Base-by-base conservation (phyloP, 768 basidiomycete species). In the Lyophyllum decastes region DNA sequence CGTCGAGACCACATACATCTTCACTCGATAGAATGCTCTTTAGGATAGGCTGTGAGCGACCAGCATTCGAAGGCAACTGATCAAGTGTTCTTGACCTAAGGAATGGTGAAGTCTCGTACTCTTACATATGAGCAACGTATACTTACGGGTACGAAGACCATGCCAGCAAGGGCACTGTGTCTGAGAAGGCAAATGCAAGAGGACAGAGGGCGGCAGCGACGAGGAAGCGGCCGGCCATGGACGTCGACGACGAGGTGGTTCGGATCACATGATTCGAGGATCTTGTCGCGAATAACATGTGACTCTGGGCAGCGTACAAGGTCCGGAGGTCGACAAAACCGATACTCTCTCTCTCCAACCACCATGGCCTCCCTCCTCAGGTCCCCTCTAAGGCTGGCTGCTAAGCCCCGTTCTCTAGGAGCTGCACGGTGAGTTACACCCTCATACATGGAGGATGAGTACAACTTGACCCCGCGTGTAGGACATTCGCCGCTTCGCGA, bases 111-210 rank as follows among this genome's bases (percentile, higher is more conserved):
- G 30, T 52, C 60, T 30, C 45, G 50, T 35, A 22, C 19, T 22
- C 17, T 48, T n/a, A 49, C 33, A n/a, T 27, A 49, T 19, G 19
- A 52, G n/a, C 19, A 21, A 14, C 49, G 22, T 54, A 40, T 21
- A 59, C 63, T n/a, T 67, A 89, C 90, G 76, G 78, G 44, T 80
- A 74, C 22, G 88, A 89, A 0, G 89, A 84, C 90, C 91, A 92
- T 11, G 83, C 82, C 2, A 92, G 70, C 14, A 92, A 66, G 9
- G 90, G 90, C 5, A 76, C 69, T 0, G 89, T 88, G 55, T 84
- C 77, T 9, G 81, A 82, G 70, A 83, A 89, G 3, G 87, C 88
- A 27, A 80, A 65, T 2, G 75, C 82, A 6, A 80, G 66, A 5
- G 77, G 76, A 38, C 78, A 76, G 38, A 85, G 64, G 21, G 79